phyloP scores from a whole-genome alignment of 2,329 filamentous ascomycete genomes.

The Ophiostoma australiae region DNA sequence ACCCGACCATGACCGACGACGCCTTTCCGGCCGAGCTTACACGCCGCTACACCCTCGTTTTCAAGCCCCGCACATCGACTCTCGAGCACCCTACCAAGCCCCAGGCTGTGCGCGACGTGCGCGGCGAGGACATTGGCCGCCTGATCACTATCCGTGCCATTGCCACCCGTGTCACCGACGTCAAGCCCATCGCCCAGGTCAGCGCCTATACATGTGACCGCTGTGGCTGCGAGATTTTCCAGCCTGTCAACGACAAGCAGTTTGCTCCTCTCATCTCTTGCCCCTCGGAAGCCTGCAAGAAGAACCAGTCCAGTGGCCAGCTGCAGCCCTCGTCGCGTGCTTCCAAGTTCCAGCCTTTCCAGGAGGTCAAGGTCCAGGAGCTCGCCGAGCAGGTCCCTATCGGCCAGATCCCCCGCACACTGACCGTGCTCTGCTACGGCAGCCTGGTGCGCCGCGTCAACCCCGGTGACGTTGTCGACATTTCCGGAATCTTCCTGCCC shows the following conservation, averaged over 20 bases:
- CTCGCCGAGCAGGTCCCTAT: constrained; percentile 99
- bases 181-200: constrained; percentile 95
- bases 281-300: constrained; percentile 81
- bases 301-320: constrained; percentile 88
- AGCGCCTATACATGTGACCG: constrained; percentile 97
- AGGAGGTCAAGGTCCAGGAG: constrained; percentile 97
- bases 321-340: constrained; percentile 91
- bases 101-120: constrained; percentile 86
- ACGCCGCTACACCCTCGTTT: constrained; percentile 89
- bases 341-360: constrained; percentile 94
- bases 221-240: constrained; percentile 95
- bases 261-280: constrained; percentile 84
- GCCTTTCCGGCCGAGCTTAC: constrained; percentile 90
- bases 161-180: constrained; percentile 89
- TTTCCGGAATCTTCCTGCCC: constrained; percentile 91
- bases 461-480: constrained; percentile 89
- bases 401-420: constrained; percentile 87
- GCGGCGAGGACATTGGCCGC: constrained; percentile 85
- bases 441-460: constrained; percentile 80
- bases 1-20: constrained; percentile 62
- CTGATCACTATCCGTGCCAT: constrained; percentile 94
- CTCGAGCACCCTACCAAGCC: constrained; percentile 58
- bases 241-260: constrained; percentile 85
- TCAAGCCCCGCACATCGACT: constrained; percentile 80
- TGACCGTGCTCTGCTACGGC: constrained; percentile 87